phyloP scores from a whole-genome alignment of 805 yeast genomes.

The Priceomyces castillae region DNA sequence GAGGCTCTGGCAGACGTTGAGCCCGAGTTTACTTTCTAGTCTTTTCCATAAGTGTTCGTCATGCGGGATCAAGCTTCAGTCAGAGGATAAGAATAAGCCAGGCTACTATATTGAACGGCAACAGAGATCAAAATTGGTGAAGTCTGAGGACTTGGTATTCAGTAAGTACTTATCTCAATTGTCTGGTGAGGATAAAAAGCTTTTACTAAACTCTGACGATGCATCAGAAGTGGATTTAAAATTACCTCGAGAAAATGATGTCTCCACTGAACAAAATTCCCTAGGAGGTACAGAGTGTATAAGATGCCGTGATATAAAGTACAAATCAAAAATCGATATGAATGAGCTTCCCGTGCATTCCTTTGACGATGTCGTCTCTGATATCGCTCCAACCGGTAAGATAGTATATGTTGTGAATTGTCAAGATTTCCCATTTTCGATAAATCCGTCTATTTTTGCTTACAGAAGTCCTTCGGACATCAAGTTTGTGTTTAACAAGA shows the following conservation, averaged over 20 bases:
- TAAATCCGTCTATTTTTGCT: slow-evolving; percentile 36
- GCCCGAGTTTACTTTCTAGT: slow-evolving; percentile 6
- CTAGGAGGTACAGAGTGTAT: slow-evolving; percentile 35
- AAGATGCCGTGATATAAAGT: slow-evolving; percentile 54
- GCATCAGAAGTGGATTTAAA: background rate
- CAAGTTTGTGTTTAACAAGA: slow-evolving; percentile 41
- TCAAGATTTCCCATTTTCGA: slow-evolving; percentile 68
- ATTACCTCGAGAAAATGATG: background rate
- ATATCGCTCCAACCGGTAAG: slow-evolving; percentile 44
- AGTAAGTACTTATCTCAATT: slow-evolving; percentile 16
- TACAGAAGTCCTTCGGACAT: slow-evolving; percentile 33
- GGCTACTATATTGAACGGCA: slow-evolving; percentile 42
- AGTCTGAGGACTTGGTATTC: slow-evolving; percentile 25
- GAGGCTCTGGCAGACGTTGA: background rate
- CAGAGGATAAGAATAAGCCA: slow-evolving; percentile 24
- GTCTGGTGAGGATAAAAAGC: slow-evolving; percentile 23
- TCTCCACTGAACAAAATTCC: background rate
- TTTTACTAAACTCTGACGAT: slow-evolving; percentile 21
- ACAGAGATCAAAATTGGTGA: slow-evolving; percentile 7
- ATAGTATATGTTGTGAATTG: slow-evolving; percentile 64
- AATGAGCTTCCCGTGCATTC: slow-evolving; percentile 29
- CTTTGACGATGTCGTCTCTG: slow-evolving; percentile 16
- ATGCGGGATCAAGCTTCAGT: slow-evolving; percentile 58
- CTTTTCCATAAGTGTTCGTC: slow-evolving; percentile 42
- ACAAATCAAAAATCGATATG: slow-evolving; percentile 36